These are phyloP conservation scores for Lecanicillium sp. DNA, from an alignment of 2,329 filamentous ascomycete genomes.

Conservation along the genomic window DNA sequence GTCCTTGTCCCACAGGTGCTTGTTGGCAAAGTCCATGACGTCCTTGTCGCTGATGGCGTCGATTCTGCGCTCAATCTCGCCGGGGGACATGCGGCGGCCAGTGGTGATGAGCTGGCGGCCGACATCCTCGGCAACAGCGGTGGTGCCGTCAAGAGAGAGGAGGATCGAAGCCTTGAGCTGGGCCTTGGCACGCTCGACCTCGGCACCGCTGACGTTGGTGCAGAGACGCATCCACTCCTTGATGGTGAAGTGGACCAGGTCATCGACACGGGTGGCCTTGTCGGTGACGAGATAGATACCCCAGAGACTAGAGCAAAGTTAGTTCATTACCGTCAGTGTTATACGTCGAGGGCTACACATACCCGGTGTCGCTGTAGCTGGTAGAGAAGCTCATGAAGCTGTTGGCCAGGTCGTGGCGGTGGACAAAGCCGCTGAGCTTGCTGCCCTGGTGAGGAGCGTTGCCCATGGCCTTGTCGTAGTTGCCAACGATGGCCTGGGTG, in stretches of 20 bases:
- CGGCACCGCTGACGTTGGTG: slow-evolving; percentile 77
- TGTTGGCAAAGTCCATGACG: slow-evolving; percentile 92
- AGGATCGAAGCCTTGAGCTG: slow-evolving; percentile 98
- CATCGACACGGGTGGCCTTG: slow-evolving; percentile 79
- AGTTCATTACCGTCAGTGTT: slow-evolving; percentile 13
- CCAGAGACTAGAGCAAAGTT: slow-evolving; percentile 67
- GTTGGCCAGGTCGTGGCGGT: slow-evolving; percentile 93
- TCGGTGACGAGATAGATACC: slow-evolving; percentile 98
- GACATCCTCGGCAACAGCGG: slow-evolving; percentile 95
- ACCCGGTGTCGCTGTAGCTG: slow-evolving; percentile 99
- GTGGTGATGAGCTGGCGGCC: slow-evolving; percentile 98
- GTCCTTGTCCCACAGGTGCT: slow-evolving; percentile 96
- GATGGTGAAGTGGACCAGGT: slow-evolving; percentile 96
- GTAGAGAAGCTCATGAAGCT: slow-evolving; percentile 99
- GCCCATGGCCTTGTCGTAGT: slow-evolving; percentile 99
- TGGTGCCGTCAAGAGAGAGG: slow-evolving; percentile 94
- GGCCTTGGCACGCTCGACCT: slow-evolving; percentile 97
- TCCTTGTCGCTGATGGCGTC: slow-evolving; percentile 89
- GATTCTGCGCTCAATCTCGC: slow-evolving; percentile 91
- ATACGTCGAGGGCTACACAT: slow-evolving; percentile 33
- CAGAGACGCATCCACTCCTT: slow-evolving; percentile 97
- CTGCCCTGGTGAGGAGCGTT: slow-evolving; percentile 95
- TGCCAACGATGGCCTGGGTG: slow-evolving; percentile 96
- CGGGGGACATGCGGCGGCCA: slow-evolving; percentile 81
- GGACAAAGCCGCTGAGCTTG: slow-evolving; percentile 93